Conservation (phyloP, 495 filamentous ascomycete species). For the Chaetomidium leptoderma region DNA sequence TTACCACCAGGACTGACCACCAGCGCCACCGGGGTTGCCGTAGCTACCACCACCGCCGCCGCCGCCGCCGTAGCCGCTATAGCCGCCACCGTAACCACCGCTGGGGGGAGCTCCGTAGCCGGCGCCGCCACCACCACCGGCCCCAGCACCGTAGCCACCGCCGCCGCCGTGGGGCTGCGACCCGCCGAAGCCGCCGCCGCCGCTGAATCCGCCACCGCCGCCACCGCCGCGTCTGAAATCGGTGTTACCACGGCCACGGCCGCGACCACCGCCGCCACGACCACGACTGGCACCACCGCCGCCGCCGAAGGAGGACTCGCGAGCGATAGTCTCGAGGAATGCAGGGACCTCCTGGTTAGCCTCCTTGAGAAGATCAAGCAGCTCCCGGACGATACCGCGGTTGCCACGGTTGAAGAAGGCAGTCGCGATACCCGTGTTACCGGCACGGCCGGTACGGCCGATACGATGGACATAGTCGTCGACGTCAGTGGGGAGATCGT, state of each 20-base stretch:
- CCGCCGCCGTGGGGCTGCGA: no score
- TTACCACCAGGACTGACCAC: conserved; percentile 94
- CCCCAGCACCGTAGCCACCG: conserved; percentile 34
- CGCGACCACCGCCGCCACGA: conserved; percentile 61
- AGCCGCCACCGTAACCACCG: conserved; percentile 41
- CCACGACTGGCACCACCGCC: conserved; percentile 69
- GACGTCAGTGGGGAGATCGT: conserved; percentile 96
- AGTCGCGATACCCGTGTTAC: conserved; percentile 96
- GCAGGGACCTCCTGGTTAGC: conserved; percentile 92
- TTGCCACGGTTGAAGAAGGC: conserved; percentile 99
- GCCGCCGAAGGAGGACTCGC: conserved; percentile 79
- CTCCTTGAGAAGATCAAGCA: conserved; percentile 94
- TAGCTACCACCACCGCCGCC: conserved; percentile 63
- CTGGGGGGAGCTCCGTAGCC: conserved; percentile 39
- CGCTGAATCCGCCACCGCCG: conserved; percentile 48
- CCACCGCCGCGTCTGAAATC: conserved; percentile 62
- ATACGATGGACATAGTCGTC: conserved; percentile 99
- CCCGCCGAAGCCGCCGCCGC: conserved; percentile 45
- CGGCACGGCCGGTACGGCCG: conserved; percentile 98
- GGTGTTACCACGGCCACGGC: conserved; percentile 66
- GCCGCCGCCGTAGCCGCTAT: conserved; percentile 64
- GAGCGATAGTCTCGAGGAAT: conserved; percentile 94
- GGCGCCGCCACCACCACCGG: conserved; percentile 41
- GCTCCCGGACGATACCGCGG: conserved; percentile 90
- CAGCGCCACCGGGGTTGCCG: conserved; percentile 80